A percentile compares a stretch with the other conserved stretches of the same genome.
Conservation (phyloP, 2,329 filamentous ascomycete genomes). For the Sordariomycetes sp. region DNA sequence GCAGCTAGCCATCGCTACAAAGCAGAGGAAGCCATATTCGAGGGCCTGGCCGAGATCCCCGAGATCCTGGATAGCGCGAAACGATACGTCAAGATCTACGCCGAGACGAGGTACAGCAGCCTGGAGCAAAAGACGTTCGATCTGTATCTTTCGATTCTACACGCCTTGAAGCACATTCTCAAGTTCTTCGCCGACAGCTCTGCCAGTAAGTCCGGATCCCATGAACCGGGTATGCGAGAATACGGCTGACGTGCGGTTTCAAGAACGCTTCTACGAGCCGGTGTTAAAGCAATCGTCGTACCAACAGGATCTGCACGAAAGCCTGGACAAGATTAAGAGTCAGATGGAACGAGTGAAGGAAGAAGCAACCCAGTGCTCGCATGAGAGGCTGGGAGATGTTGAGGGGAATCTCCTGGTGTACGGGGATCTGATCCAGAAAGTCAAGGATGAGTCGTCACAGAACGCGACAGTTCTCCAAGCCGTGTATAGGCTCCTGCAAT, state of each 20-base stretch:
- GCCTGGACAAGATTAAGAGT: conserved; percentile 4
- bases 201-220: background rate
- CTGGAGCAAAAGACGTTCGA: conserved; percentile 7
- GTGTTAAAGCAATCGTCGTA: conserved; percentile 3
- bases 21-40: conserved; percentile 6
- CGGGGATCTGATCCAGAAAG: background rate
- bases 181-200: background rate
- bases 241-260: no score
- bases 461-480: no score
- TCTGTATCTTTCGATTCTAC: conserved; percentile 4
- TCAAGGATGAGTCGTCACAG: no score
- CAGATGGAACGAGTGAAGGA: background rate
- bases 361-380: conserved; percentile 2
- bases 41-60: conserved; percentile 6
- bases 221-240: no score
- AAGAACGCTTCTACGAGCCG: background rate
- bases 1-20: conserved; percentile 4
- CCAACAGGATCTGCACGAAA: background rate
- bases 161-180: background rate
- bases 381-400: background rate
- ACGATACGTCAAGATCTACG: conserved; percentile 7
- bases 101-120: conserved; percentile 3
- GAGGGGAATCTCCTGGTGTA: background rate
- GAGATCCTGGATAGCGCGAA: conserved; percentile 5
- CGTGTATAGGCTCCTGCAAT: no score